Conservation (phyloP, 352 stramenopile species). For the Blastocystis sp. region DNA sequence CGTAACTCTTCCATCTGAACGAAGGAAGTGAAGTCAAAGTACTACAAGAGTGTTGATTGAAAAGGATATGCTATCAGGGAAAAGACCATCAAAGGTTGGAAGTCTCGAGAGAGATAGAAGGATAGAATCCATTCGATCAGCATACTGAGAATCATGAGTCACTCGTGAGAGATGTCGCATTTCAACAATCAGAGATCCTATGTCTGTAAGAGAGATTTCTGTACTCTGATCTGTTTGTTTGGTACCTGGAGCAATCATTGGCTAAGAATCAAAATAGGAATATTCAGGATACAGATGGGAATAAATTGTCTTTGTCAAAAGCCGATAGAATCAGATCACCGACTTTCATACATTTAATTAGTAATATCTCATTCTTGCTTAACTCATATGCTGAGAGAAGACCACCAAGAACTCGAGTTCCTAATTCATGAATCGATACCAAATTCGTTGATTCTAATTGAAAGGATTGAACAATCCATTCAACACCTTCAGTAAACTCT, state of each 20-base stretch:
- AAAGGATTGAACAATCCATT: constrained; percentile 74
- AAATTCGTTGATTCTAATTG: constrained; percentile 71
- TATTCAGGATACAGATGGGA: constrained; percentile 75
- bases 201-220: constrained; percentile 70
- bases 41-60: constrained; percentile 61
- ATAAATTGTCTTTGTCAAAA: constrained; percentile 79
- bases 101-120: not conserved
- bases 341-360: constrained; percentile 83
- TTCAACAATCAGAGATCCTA: constrained; percentile 75
- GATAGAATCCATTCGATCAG: constrained; percentile 43
- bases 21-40: not conserved
- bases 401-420: constrained; percentile 89
- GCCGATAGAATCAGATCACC: constrained; percentile 78
- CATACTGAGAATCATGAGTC: constrained; percentile 68
- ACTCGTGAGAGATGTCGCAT: constrained; percentile 71
- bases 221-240: constrained; percentile 66
- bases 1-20: not conserved
- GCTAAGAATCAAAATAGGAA: not conserved
- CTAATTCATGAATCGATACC: constrained; percentile 87
- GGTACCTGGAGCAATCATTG: constrained; percentile 75
- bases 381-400: constrained; percentile 87
- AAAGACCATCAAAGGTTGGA: constrained; percentile 62
- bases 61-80: constrained; percentile 67
- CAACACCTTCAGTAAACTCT: constrained; percentile 77
- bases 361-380: constrained; percentile 66